These are phyloP conservation scores for Apophysomyces elegans DNA, from an alignment of 371 early-diverging fungal genomes.

Conservation along the genomic window DNA sequence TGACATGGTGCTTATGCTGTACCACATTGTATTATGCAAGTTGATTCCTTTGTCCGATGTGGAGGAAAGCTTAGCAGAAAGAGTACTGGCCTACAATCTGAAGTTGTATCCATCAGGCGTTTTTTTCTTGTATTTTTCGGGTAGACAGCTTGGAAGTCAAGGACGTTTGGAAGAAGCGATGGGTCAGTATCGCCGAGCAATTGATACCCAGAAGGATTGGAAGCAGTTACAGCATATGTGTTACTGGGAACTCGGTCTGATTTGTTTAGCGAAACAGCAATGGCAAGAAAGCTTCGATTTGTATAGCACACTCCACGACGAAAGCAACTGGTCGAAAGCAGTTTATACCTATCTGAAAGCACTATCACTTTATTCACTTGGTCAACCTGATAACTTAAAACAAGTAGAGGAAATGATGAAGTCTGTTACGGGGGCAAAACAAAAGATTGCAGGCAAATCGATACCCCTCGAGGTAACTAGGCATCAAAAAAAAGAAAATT, in stretches of 20 bases:
- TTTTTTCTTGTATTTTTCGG: constrained; percentile 63
- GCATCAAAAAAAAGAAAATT: constrained; percentile 1
- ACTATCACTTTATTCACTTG: constrained; percentile 45
- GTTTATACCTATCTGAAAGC: constrained; percentile 68
- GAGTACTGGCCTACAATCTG: constrained; percentile 41
- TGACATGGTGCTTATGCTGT: constrained; percentile 59
- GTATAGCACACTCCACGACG: constrained; percentile 56
- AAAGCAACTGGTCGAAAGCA: constrained; percentile 76
- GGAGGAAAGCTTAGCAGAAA: constrained; percentile 41
- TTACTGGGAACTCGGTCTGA: constrained; percentile 69
- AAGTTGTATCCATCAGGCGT: constrained; percentile 55
- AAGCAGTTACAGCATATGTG: constrained; percentile 69
- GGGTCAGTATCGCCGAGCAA: constrained; percentile 38
- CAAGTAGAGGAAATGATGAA: constrained; percentile 47
- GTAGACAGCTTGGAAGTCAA: constrained; percentile 50
- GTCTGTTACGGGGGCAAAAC: constrained; percentile 52
- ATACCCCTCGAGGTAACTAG: constrained; percentile 65
- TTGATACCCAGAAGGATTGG: constrained; percentile 62
- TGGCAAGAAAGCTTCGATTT: constrained; percentile 56
- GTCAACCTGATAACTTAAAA: constrained; percentile 8
- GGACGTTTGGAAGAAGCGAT: constrained; percentile 54
- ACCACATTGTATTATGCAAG: constrained; percentile 66
- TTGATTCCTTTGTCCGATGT: constrained; percentile 54
- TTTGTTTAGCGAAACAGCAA: constrained; percentile 41
- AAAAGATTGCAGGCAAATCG: constrained; percentile 75